A percentile compares a stretch with the other conserved stretches of the same genome.
Evolutionary conservation across 805 yeast genomes (phyloP).

Genomic region (Suhomyces sp.): DNA sequence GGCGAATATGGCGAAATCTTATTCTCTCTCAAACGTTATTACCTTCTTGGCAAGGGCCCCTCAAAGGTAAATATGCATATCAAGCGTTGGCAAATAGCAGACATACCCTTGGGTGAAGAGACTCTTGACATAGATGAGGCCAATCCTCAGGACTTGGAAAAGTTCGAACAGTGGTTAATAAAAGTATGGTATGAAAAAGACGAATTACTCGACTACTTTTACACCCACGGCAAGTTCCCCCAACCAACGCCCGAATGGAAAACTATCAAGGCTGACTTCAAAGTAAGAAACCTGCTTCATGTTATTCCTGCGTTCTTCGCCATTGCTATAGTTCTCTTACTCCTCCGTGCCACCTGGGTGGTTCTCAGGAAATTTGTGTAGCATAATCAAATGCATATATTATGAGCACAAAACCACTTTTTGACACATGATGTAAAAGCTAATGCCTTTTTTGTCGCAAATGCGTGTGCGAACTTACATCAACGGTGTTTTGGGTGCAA

Average conservation of each 20-base stretch:
- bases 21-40: constrained; percentile 62
- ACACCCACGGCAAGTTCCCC: constrained; percentile 51
- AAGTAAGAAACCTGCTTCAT: constrained; percentile 18
- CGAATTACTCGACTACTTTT: constrained; percentile 58
- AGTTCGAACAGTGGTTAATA: constrained; percentile 74
- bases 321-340: constrained; percentile 7
- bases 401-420: background rate
- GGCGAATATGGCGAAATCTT: constrained; percentile 73
- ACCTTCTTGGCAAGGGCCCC: constrained; percentile 73
- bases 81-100: constrained; percentile 51
- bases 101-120: constrained; percentile 57
- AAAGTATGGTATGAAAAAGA: constrained; percentile 80
- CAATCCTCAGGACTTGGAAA: constrained; percentile 37
- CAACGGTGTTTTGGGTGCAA: background rate
- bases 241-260: constrained; percentile 9
- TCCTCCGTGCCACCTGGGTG: constrained; percentile 9
- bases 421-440: background rate
- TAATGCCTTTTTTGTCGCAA: background rate
- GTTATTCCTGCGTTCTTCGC: constrained; percentile 9
- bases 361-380: constrained; percentile 4
- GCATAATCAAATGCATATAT: background rate
- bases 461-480: background rate
- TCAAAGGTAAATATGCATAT: constrained; percentile 60
- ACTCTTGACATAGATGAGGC: constrained; percentile 42
- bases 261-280: constrained; percentile 24